Evolutionary conservation across 1,284 basidiomycete species (phyloP), one percentile per base, ranked within the genome.

Genomic region (Fomitopsis pinicola): DNA sequence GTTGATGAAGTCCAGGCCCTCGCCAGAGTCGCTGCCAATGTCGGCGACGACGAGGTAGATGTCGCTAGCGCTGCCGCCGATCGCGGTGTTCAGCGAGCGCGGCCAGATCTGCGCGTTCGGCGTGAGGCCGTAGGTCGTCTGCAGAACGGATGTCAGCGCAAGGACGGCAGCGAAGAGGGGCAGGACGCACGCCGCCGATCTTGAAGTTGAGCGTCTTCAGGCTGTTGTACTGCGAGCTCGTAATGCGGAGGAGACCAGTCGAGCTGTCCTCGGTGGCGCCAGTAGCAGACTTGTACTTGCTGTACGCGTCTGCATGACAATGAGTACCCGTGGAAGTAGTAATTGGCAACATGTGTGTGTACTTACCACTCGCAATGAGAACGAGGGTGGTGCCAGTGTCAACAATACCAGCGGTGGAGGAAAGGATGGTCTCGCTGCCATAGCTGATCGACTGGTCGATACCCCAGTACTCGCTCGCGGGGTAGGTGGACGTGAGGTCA

Each of bases 371-470:
- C 19, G 78, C 72, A 46, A 82, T 69, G 45, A 80, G 72, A 33
- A 77, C 68, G 59, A 76, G 70, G 14, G 76, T 75, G 15, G 73
- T 78, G 59, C 82, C 83, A 28, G 85, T 87, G 71, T 88, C 87
- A 58, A 88, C 83, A 60, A 89, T 85, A 63, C 87, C 87, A 30
- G 84, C 80, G 17, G 80, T 82, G 33, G 60, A 63, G 3, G 72
- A 55, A 60, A 88, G 71, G 59, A 86, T 82, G 35, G 70, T 73
- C 15, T 33, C 33, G 5, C 74, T 72, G 5, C 84, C 82, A 64
- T 84, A 88, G n/a, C 71, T 73, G 62, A 89, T 77, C 52, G 78
- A 76, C 73, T 88, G 78, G 68, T 85, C 75, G 66, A 89, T 84
- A 44, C 87, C 87, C 84, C 84, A 89, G 76, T 79, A 88, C 42